Evolutionary conservation across 176 grass and related monocot species (phyloP).

Genomic region (Ampelocalamus luodianensis): DNA sequence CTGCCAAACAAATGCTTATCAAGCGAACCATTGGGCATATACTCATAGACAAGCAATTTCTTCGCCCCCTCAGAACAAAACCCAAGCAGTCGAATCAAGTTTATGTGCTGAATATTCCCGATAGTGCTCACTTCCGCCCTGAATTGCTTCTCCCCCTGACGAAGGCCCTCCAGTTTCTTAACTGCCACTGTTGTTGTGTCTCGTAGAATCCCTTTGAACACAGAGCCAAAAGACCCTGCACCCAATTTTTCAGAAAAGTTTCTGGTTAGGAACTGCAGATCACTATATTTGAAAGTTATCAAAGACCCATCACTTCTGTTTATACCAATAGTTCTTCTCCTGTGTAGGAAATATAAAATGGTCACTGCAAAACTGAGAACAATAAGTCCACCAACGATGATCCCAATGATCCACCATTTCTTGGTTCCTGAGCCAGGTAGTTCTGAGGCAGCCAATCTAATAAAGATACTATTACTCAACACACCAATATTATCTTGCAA

Average conservation of each 20-base stretch:
- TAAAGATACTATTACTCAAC: slow-evolving; percentile 29
- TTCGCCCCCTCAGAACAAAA: slow-evolving; percentile 36
- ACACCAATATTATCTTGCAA: slow-evolving; percentile 38
- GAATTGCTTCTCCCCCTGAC: slow-evolving; percentile 51
- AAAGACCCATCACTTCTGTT: background rate
- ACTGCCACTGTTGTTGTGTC: slow-evolving; percentile 36
- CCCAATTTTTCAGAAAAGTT: slow-evolving; percentile 51
- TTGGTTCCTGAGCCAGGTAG: slow-evolving; percentile 16
- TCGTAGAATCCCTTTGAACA: slow-evolving; percentile 37
- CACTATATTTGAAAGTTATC: slow-evolving; percentile 25
- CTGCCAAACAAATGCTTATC: slow-evolving; percentile 8
- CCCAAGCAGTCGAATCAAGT: slow-evolving; percentile 39
- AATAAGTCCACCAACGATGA: background rate
- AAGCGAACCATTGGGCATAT: background rate
- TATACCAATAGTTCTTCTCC: background rate
- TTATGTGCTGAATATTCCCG: slow-evolving; percentile 46
- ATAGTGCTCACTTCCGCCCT: slow-evolving; percentile 43
- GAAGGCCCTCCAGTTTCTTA: slow-evolving; percentile 40
- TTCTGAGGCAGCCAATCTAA: slow-evolving; percentile 50
- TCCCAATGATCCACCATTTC: slow-evolving; percentile 23
- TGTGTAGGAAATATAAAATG: background rate
- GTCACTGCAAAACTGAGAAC: background rate
- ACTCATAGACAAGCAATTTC: no score
- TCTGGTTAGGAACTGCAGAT: slow-evolving; percentile 31
- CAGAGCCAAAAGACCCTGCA: slow-evolving; percentile 40